A percentile compares a stretch with the other conserved stretches of the same genome.
Conservation (phyloP, 345 rosid species). For the Kandelia obovata region DNA sequence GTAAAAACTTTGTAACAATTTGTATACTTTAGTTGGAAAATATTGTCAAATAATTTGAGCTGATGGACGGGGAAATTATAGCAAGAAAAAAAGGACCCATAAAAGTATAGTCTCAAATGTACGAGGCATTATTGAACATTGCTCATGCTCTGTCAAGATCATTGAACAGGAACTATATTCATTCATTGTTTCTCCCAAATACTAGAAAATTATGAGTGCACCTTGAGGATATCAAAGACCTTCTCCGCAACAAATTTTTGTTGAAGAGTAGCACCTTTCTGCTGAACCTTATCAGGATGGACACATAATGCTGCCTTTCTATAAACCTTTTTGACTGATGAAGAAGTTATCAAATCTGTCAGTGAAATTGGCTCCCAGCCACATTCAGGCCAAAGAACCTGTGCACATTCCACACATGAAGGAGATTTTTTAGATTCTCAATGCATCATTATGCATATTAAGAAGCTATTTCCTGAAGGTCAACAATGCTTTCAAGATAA, state of each 20-base stretch:
- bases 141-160: no score
- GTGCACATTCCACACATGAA: constrained; percentile 22
- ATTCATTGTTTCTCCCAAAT: background rate
- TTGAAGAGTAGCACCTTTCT: constrained; percentile 82
- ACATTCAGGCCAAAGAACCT: constrained; percentile 94
- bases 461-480: no score
- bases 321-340: constrained; percentile 82
- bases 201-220: constrained; percentile 17
- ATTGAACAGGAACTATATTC: background rate
- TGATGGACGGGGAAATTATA: no score
- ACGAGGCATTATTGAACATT: no score
- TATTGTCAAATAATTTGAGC: no score
- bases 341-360: constrained; percentile 81
- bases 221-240: constrained; percentile 96
- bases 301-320: constrained; percentile 75
- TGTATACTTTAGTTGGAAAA: no score
- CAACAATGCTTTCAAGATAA: no score
- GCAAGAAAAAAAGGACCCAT: no score
- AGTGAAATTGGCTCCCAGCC: constrained; percentile 84
- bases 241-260: constrained; percentile 91
- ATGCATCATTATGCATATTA: background rate
- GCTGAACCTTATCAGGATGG: constrained; percentile 99
- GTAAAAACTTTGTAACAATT: no score
- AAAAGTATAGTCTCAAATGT: no score
- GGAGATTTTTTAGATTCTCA: background rate